A percentile compares a stretch with the other conserved stretches of the same genome.
Conservation (phyloP, 2,329 filamentous ascomycete species). For the Exserohilum turcica region DNA sequence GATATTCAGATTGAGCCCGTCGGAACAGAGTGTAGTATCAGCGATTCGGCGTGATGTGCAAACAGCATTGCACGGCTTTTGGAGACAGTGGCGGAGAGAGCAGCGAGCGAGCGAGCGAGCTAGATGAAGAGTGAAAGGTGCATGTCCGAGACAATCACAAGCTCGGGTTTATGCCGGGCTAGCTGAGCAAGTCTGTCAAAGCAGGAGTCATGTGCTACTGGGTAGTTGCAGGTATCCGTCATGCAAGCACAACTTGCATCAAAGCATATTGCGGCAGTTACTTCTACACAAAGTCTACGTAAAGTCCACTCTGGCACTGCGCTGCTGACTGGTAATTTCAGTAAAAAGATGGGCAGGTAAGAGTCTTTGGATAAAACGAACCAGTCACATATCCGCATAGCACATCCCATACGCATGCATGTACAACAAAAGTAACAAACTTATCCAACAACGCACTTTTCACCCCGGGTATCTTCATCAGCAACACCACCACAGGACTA, state of each 20-base stretch:
- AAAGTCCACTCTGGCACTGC: no score
- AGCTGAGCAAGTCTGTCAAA: background rate
- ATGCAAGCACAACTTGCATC: background rate
- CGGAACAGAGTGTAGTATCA: conserved; percentile 9
- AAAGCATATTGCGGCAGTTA: background rate
- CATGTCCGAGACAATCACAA: background rate
- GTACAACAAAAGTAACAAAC: no score
- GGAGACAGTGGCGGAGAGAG: conserved; percentile 1
- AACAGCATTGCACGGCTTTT: conserved; percentile 10
- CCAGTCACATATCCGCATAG: no score
- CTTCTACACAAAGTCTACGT: no score
- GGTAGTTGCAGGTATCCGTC: background rate
- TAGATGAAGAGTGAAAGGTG: background rate
- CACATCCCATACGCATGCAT: no score
- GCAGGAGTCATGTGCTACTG: background rate
- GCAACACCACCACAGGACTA: background rate
- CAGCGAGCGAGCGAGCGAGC: conserved; percentile 2
- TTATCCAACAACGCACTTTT: no score
- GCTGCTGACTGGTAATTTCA: no score
- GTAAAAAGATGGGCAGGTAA: no score
- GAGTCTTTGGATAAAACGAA: no score
- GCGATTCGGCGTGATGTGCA: conserved; percentile 8
- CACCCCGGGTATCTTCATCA: conserved; percentile 7
- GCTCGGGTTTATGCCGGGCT: background rate
- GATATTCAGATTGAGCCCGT: no score